A percentile compares a stretch with the other conserved stretches of the same genome.
These are phyloP conservation scores for Pezicula rhizophila DNA, from an alignment of 2,329 filamentous ascomycete genomes.

Conservation along the genomic window DNA sequence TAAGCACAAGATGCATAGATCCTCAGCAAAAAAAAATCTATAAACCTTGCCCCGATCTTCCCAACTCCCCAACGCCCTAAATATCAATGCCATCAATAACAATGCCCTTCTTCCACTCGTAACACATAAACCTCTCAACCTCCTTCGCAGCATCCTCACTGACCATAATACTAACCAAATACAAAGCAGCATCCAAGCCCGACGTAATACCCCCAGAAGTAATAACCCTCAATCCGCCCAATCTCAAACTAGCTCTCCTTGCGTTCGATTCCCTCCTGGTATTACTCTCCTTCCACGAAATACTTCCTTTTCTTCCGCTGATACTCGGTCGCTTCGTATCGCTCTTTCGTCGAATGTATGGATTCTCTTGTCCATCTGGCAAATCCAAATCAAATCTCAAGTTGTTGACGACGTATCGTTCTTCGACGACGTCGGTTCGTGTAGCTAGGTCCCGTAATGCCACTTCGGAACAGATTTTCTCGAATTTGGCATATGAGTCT, in stretches of 20 bases:
- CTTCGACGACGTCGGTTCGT: constrained; percentile 77
- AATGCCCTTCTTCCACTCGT: constrained; percentile 79
- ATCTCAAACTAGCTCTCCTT: constrained; percentile 59
- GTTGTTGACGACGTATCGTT: constrained; percentile 87
- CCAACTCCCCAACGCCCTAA: constrained; percentile 35
- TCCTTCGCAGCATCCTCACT: constrained; percentile 71
- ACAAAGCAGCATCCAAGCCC: constrained; percentile 77
- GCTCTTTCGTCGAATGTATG: constrained; percentile 72
- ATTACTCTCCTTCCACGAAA: constrained; percentile 72
- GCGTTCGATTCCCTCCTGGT: constrained; percentile 73
- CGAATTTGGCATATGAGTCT: constrained; percentile 72
- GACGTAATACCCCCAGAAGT: constrained; percentile 74
- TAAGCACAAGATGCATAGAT: too few species aligned
- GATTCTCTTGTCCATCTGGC: constrained; percentile 69
- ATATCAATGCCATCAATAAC: constrained; percentile 83
- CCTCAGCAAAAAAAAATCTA: too few species aligned
- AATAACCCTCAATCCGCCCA: constrained; percentile 63
- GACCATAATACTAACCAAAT: constrained; percentile 78
- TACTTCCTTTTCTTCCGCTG: constrained; percentile 72
- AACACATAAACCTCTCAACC: constrained; percentile 70
- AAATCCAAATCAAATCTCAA: constrained; percentile 76
- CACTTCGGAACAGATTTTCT: constrained; percentile 73
- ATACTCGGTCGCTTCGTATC: constrained; percentile 57
- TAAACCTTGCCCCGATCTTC: not conserved
- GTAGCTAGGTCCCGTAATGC: constrained; percentile 64